Conservation (phyloP, 164 flowering plant genomes). For the Dillenia turbinata region DNA sequence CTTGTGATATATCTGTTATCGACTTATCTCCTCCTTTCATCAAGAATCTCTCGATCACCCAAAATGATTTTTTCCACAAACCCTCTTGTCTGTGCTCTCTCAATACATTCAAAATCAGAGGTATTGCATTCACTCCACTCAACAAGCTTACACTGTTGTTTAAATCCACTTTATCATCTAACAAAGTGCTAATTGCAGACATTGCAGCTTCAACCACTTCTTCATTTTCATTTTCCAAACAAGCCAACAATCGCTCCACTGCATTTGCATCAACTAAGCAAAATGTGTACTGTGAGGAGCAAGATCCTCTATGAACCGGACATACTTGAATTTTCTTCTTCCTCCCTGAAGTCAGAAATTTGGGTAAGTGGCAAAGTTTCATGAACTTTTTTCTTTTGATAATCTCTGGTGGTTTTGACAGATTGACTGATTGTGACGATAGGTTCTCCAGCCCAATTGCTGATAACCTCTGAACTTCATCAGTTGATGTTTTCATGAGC, state of each 20-base stretch:
- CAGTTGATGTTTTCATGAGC: conserved; percentile 47
- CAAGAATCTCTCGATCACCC: conserved; percentile 69
- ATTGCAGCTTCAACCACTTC: conserved; percentile 72
- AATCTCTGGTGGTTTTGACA: conserved; percentile 45
- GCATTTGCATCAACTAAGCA: conserved; percentile 69
- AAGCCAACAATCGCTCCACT: conserved; percentile 49
- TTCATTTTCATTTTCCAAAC: conserved; percentile 56
- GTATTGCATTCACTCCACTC: conserved; percentile 33
- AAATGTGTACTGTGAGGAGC: conserved; percentile 67
- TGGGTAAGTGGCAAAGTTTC: conserved; percentile 26
- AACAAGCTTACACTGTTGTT: conserved; percentile 50
- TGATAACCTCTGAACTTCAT: conserved; percentile 66
- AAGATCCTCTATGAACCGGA: conserved; percentile 65
- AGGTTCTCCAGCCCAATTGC: conserved; percentile 69
- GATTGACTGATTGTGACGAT: conserved; percentile 44
- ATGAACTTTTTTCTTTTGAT: conserved; percentile 28
- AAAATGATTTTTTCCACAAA: conserved; percentile 55
- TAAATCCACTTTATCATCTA: conserved; percentile 68
- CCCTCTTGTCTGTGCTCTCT: conserved; percentile 50
- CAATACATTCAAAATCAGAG: conserved; percentile 49
- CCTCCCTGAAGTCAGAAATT: conserved; percentile 21
- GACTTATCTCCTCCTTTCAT: conserved; percentile 45
- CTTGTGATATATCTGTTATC: conserved; percentile 49
- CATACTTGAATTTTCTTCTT: conserved; percentile 31
- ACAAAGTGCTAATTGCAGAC: conserved; percentile 58